These are phyloP conservation scores for Purpureocillium takamizusanense DNA, from an alignment of 2,329 filamentous ascomycete genomes.

Conservation along the genomic window DNA sequence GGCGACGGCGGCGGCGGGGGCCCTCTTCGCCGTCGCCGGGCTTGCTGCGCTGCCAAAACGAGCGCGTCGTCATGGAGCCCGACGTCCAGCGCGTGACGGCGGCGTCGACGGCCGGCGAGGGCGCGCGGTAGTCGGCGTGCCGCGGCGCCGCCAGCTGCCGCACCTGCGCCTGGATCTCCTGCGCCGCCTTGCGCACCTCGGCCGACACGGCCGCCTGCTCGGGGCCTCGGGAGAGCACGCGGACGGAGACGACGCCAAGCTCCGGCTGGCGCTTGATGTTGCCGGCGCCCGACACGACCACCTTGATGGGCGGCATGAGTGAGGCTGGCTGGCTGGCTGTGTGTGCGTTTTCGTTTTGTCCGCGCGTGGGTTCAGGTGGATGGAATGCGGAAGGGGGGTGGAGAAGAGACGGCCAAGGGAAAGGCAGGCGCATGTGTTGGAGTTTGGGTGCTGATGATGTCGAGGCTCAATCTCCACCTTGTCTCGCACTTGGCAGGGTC, in stretches of 20 bases:
- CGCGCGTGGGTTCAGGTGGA: too few species aligned
- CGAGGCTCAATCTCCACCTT: too few species aligned
- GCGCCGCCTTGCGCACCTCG: slow-evolving; percentile 1
- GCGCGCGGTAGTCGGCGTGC: neutral
- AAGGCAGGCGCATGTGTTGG: too few species aligned
- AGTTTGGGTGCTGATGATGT: too few species aligned
- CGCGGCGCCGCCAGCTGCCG: neutral
- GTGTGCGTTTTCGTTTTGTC: too few species aligned
- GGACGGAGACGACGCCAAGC: neutral
- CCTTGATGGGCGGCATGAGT: neutral
- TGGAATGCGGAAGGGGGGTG: too few species aligned
- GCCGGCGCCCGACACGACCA: slow-evolving; percentile 1
- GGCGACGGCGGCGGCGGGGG: neutral
- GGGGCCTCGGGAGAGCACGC: neutral
- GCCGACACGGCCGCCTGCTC: slow-evolving; percentile 2
- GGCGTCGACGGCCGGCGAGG: neutral
- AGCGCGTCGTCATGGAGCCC: slow-evolving; percentile 2
- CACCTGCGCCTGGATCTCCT: slow-evolving; percentile 1
- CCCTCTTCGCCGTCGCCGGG: neutral
- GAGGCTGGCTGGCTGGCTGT: too few species aligned
- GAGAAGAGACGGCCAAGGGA: too few species aligned
- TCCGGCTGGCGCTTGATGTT: slow-evolving; percentile 1
- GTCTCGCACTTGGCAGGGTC: too few species aligned
- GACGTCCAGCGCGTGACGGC: slow-evolving; percentile 2
- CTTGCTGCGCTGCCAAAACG: neutral